phyloP scores from a whole-genome alignment of 2,329 filamentous ascomycete genomes.

The Claviceps arundinis region DNA sequence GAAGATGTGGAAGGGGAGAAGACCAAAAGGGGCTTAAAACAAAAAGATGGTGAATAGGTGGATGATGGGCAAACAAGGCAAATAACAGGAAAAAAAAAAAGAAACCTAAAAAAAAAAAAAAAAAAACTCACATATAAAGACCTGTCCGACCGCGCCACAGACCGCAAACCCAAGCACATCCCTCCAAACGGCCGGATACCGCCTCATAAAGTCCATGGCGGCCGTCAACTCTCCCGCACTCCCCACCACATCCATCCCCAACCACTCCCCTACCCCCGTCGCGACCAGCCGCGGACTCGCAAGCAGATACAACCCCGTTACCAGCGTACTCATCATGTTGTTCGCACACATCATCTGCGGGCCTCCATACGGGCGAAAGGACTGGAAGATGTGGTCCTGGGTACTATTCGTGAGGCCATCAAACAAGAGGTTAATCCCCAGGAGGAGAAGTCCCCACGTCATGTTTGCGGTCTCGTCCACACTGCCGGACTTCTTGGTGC shows the following conservation, averaged over 20 bases:
- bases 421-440: slow-evolving; percentile 83
- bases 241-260: slow-evolving; percentile 52
- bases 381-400: slow-evolving; percentile 83
- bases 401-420: slow-evolving; percentile 94
- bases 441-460: slow-evolving; percentile 67
- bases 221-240: slow-evolving; percentile 62
- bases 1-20: no score
- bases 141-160: slow-evolving; percentile 84
- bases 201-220: slow-evolving; percentile 68
- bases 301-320: slow-evolving; percentile 66
- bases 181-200: slow-evolving; percentile 69
- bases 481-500: slow-evolving; percentile 25
- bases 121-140: slow-evolving; percentile 66
- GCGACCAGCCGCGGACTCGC: slow-evolving; percentile 67
- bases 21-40: no score
- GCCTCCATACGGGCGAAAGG: slow-evolving; percentile 69
- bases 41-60: no score
- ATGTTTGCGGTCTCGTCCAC: slow-evolving; percentile 42
- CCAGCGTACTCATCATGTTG: slow-evolving; percentile 70
- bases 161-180: slow-evolving; percentile 83
- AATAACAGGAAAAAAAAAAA: no score
- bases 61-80: no score
- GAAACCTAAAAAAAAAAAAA: no score
- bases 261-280: slow-evolving; percentile 49
- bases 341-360: slow-evolving; percentile 99